Base-by-base conservation (phyloP, 495 filamentous ascomycete species). In the Aspergillus egyptiacus region DNA sequence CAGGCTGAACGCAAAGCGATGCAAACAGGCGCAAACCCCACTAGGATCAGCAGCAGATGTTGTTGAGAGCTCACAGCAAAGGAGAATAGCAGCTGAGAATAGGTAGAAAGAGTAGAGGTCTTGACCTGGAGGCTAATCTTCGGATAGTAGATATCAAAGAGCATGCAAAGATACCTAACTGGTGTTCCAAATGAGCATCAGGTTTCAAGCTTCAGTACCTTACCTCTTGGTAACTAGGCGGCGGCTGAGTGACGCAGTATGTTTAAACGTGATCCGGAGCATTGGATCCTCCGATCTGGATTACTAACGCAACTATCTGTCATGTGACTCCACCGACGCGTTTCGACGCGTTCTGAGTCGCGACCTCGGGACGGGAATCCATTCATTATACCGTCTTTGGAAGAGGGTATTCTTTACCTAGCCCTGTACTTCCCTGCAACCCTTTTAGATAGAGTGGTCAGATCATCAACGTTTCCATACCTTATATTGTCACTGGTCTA, bases 11-110 rank as follows among this genome's bases (percentile, higher is more conserved):
- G 51, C 34, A 38, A 55, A 23, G 24, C 46, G 31, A 52, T 69
- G 66, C 63, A 71, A 68, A 69, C 66, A 63, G 50, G 48, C 66
- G 66, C 65, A 68, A 71, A 65, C 59, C 30, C 25, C 30, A 41
- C 46, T 28, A 33, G 43, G 38, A n/a, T 13, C 35, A 25, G 25
- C 24, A 53, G 46, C 37, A 11, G 22, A 40, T 15, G 15, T 24
- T 23, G 11, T 8, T 17, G 15, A 38, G 18, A 17, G 39, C 31
- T 33, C 10, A 45, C 11, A 2, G 45, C 19, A 31, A 52, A 40
- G 47, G 37, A 46, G 30, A 20, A 43, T 34, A 18, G 10, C 0
- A 17, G 14, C 8, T 14, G 22, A 27, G 15, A 31, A 33, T 10
- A 31, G 41, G 27, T n/a, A 9, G 24, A 32, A 9, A 22, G 13